Base-by-base conservation (phyloP, 2,329 filamentous ascomycete genomes). In the Diaporthe sp. region DNA sequence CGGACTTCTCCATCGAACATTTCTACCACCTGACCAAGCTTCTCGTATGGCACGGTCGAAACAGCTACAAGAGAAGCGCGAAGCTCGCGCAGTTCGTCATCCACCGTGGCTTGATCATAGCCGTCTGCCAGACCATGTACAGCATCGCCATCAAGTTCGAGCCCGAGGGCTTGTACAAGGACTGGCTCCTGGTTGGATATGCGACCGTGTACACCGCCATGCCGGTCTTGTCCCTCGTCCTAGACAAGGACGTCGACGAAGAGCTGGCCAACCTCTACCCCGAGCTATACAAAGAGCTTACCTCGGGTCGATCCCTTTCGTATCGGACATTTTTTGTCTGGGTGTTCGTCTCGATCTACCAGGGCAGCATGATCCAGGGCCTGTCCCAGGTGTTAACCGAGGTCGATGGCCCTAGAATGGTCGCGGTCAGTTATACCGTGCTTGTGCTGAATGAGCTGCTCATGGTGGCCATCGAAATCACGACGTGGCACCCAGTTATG, bases 81-180 rank as follows among this genome's bases (percentile, higher is more conserved):
- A 99, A 99, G 85, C 90, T 99, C 34, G 95, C 95, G 0, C 97
- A 98, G 83, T 99, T 99, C 84, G 96, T 99, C 80, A 99, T 99
- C 80, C 97, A 99, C 83, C 94, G 97, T 81, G 97, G 97, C 70
- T 88, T 99, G 60, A 98, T 99, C 81, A 98, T 99, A 81, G 93
- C 92, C 72, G 95, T 98, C 39, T 98, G 96, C 81, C 97, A 99
- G 86, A 98, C 97, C 0, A 95, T 99, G 89, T 99, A 96, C 87
- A 97, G 94, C 83, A 97, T 98, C 77, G 96, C 96, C 8, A 93
- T 95, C 75, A 91, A 94, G 76, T 98, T 98, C 82, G 95, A 98
- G 83, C 97, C 97, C 0, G 95, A 98, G 80, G 97, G 96, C 42
- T 87, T 99, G 12, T 99, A 98, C 88, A 95, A 93, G 86, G 95